Conservation (phyloP, 2,329 filamentous ascomycete genomes). For the Diaporthe caulivora region DNA sequence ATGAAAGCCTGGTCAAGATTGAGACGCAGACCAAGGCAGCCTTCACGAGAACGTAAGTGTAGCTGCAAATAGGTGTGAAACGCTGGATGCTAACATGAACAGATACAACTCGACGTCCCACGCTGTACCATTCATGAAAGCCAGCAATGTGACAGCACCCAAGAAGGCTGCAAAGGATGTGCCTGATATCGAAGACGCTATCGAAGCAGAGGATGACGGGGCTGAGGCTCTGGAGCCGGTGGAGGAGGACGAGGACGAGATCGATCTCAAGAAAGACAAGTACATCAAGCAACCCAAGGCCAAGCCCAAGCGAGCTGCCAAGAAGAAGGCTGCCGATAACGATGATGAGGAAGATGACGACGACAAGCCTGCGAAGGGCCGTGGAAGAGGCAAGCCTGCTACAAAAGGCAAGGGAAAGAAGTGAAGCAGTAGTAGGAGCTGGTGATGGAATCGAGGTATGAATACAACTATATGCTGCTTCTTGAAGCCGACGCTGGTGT, state of each 20-base stretch:
- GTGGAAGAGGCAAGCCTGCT: slow-evolving; percentile 55
- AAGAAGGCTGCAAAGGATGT: slow-evolving; percentile 80
- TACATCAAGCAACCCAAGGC: slow-evolving; percentile 94
- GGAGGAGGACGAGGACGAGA: slow-evolving; percentile 80
- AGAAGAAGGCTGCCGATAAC: slow-evolving; percentile 60
- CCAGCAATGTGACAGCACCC: slow-evolving; percentile 79
- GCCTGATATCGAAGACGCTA: slow-evolving; percentile 94
- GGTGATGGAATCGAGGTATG: slow-evolving; percentile 15
- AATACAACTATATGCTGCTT: not conserved
- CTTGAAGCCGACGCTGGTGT: not conserved
- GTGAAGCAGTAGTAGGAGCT: slow-evolving; percentile 35
- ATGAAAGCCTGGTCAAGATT: slow-evolving; percentile 80
- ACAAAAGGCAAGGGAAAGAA: slow-evolving; percentile 64
- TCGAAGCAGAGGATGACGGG: slow-evolving; percentile 91
- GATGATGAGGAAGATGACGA: slow-evolving; percentile 64
- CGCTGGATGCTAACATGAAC: slow-evolving; percentile 40
- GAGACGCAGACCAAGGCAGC: slow-evolving; percentile 88
- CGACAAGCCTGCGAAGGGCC: slow-evolving; percentile 66
- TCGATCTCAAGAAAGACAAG: slow-evolving; percentile 94
- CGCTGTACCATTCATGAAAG: slow-evolving; percentile 96
- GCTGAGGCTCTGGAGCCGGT: slow-evolving; percentile 70
- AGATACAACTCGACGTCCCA: slow-evolving; percentile 91
- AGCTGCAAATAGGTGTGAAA: not conserved
- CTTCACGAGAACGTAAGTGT: slow-evolving; percentile 86
- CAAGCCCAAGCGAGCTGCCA: slow-evolving; percentile 59